phyloP scores from a whole-genome alignment of 1,284 basidiomycete genomes.

The Albatrellus sp. region DNA sequence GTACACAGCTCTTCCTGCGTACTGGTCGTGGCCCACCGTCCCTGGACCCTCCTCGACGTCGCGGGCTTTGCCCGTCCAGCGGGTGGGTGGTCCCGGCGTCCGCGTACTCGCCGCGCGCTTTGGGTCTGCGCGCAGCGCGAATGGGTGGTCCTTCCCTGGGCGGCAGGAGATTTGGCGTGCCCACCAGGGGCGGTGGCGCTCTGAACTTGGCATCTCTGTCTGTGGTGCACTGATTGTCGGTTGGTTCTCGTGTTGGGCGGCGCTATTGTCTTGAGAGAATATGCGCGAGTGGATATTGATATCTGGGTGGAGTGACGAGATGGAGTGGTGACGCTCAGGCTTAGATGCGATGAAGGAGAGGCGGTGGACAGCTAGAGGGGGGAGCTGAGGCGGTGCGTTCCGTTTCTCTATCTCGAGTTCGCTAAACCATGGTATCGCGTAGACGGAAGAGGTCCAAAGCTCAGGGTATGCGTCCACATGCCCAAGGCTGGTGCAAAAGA shows the following conservation, averaged over 20 bases:
- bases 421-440: constrained; percentile 45
- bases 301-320: constrained; percentile 7
- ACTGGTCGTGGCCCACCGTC: not conserved
- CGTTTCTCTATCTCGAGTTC: constrained; percentile 3
- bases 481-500: constrained; percentile 30
- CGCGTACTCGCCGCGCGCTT: not conserved
- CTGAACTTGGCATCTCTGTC: not conserved
- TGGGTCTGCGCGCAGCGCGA: constrained; percentile 1
- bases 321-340: constrained; percentile 6
- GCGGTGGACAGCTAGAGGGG: constrained; percentile 9
- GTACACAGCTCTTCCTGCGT: not conserved
- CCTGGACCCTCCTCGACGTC: not conserved
- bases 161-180: constrained; percentile 9
- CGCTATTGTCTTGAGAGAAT: constrained; percentile 2
- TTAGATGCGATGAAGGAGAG: constrained; percentile 10
- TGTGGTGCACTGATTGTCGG: not conserved
- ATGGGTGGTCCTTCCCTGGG: constrained; percentile 13
- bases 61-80: constrained; percentile 3
- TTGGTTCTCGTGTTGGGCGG: not conserved
- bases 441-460: constrained; percentile 40
- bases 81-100: not conserved
- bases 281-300: constrained; percentile 5
- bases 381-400: constrained; percentile 5
- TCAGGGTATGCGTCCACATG: constrained; percentile 29
- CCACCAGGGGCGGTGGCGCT: constrained; percentile 10